Conservation (phyloP, 495 filamentous ascomycete species). For the Parathielavia appendiculata region DNA sequence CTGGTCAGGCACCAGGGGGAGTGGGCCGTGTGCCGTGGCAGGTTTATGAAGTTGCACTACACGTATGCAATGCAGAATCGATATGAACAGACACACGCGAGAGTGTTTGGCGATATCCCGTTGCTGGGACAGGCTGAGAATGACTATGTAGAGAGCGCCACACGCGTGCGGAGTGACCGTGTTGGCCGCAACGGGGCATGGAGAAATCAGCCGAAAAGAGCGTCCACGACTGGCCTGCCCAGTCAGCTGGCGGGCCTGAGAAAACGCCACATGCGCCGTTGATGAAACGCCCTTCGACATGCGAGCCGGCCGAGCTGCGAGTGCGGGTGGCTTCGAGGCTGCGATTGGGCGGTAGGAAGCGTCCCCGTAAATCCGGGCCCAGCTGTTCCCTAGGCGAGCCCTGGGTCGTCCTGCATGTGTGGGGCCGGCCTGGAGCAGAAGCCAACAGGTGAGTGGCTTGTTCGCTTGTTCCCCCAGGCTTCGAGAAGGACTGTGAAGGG, state of each 20-base stretch:
- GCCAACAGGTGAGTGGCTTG: neutral
- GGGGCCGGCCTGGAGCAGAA: neutral
- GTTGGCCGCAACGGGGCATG: neutral
- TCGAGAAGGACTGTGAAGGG: conserved; percentile 12
- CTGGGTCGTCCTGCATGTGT: neutral
- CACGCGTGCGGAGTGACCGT: neutral
- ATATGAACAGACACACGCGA: conserved; percentile 3
- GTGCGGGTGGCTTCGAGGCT: neutral
- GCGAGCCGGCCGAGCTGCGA: conserved; percentile 1
- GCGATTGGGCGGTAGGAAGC: conserved; percentile 20
- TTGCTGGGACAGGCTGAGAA: conserved; percentile 1
- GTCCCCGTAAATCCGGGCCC: conserved; percentile 19
- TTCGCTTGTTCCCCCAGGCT: conserved; percentile 6
- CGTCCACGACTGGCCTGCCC: neutral
- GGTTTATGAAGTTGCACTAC: conserved; percentile 11
- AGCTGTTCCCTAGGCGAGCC: neutral
- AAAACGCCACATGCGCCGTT: conserved; percentile 13
- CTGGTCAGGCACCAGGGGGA: neutral
- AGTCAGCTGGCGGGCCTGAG: neutral
- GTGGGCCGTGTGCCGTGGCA: conserved; percentile 5
- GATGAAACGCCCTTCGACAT: conserved; percentile 7
- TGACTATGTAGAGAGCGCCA: conserved; percentile 8
- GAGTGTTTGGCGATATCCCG: neutral
- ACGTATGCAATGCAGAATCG: conserved; percentile 10
- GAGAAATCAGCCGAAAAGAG: conserved; percentile 7